Conservation (phyloP, 2,329 filamentous ascomycete genomes). For the Scolecobasidium constrictum region DNA sequence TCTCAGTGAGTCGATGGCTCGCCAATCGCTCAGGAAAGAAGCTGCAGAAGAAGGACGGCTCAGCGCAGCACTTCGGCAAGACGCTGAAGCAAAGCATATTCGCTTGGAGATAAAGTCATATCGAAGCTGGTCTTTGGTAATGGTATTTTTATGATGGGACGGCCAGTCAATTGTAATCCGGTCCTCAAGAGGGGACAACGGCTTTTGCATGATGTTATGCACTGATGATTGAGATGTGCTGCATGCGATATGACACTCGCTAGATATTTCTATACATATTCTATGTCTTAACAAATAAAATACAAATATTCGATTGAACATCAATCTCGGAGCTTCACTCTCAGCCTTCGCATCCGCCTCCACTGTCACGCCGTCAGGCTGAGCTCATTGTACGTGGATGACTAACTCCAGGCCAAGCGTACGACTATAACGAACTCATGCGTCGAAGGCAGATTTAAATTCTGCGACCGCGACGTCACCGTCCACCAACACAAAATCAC, state of each 20-base stretch:
- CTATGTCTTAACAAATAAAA: not conserved
- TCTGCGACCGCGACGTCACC: too few species aligned
- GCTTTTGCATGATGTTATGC: not conserved
- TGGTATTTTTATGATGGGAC: not conserved
- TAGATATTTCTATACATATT: not conserved
- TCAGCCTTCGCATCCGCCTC: too few species aligned
- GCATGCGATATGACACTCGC: not conserved
- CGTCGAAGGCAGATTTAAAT: too few species aligned
- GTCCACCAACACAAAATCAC: too few species aligned
- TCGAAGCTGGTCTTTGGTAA: not conserved
- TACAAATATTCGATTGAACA: too few species aligned
- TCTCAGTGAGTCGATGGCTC: slow-evolving; percentile 3
- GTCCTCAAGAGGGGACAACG: slow-evolving; percentile 6
- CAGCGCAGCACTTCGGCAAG: slow-evolving; percentile 4
- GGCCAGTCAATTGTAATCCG: not conserved
- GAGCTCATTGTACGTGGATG: too few species aligned
- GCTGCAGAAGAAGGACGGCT: not conserved
- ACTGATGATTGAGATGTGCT: not conserved
- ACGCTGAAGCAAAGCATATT: slow-evolving; percentile 2
- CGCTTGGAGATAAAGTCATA: slow-evolving; percentile 1
- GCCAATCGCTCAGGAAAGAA: slow-evolving; percentile 1
- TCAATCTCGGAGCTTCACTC: too few species aligned
- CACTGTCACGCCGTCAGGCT: too few species aligned
- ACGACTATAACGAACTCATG: too few species aligned
- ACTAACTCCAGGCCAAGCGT: too few species aligned